These are phyloP conservation scores for Parietichytrium sp. DNA, from an alignment of 108 stramenopile species.

Conservation along the genomic window DNA sequence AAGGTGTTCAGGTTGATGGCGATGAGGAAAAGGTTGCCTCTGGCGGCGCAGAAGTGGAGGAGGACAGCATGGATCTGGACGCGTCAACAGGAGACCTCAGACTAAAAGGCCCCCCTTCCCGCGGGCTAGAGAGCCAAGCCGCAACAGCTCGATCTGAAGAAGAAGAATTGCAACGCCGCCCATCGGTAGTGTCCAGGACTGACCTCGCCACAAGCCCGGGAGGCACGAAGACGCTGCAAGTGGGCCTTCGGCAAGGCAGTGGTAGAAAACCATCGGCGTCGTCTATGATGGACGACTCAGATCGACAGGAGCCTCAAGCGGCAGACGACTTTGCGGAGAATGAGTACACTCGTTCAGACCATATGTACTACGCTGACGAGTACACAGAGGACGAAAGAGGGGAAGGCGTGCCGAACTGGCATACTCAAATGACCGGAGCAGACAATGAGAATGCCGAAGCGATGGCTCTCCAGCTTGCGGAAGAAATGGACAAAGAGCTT, in stretches of 20 bases:
- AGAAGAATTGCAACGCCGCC: background rate
- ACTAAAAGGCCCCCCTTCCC: too few species aligned
- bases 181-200: slow-evolving; percentile 16
- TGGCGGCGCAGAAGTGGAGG: too few species aligned
- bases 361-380: background rate
- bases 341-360: background rate
- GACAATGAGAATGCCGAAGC: background rate
- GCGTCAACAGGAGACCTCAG: too few species aligned
- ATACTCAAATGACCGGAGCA: too few species aligned
- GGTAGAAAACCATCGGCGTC: background rate
- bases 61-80: slow-evolving; percentile 26
- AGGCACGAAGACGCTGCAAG: slow-evolving; percentile 14
- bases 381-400: background rate
- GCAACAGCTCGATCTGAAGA: background rate
- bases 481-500: background rate
- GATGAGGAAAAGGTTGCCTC: too few species aligned
- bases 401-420: background rate
- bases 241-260: background rate
- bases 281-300: background rate
- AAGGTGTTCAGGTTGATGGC: too few species aligned
- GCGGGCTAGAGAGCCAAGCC: background rate
- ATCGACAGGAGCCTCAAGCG: background rate
- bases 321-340: background rate
- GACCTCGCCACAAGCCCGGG: slow-evolving; percentile 14
- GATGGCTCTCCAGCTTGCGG: background rate